Evolutionary conservation across 2,329 filamentous ascomycete species (phyloP).

Genomic region (Lachnellula suecica): DNA sequence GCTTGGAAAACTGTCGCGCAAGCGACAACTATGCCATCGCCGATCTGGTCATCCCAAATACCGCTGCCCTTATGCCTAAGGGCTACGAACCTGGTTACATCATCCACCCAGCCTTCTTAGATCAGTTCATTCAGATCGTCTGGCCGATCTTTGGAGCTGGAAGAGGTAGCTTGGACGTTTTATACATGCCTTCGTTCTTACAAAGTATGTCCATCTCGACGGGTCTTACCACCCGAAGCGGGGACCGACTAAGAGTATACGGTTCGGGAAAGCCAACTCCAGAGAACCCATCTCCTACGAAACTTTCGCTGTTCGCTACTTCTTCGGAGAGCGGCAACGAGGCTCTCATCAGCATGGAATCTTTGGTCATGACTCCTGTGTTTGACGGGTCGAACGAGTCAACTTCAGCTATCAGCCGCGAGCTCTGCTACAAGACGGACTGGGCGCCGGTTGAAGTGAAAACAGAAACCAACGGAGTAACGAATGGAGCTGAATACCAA

Average conservation of each 20-base stretch:
- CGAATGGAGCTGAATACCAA: too few species aligned
- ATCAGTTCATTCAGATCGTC: slow-evolving; percentile 44
- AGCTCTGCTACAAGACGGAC: slow-evolving; percentile 47
- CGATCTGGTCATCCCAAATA: slow-evolving; percentile 42
- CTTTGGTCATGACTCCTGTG: slow-evolving; percentile 42
- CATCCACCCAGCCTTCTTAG: slow-evolving; percentile 46
- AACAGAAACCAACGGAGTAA: not conserved
- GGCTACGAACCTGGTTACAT: slow-evolving; percentile 42
- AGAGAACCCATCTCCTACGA: slow-evolving; percentile 35
- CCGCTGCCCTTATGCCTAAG: slow-evolving; percentile 44
- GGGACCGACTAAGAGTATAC: slow-evolving; percentile 36
- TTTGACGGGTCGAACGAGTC: slow-evolving; percentile 34
- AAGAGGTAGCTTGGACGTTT: slow-evolving; percentile 31
- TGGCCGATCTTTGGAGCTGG: slow-evolving; percentile 38
- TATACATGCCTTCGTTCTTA: slow-evolving; percentile 45
- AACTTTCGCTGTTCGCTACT: slow-evolving; percentile 38
- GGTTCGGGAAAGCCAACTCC: slow-evolving; percentile 34
- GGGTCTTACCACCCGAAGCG: slow-evolving; percentile 31
- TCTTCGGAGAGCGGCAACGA: slow-evolving; percentile 27
- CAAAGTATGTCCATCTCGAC: slow-evolving; percentile 38
- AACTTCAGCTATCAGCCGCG: slow-evolving; percentile 30
- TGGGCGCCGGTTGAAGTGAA: slow-evolving; percentile 41
- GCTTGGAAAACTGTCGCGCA: slow-evolving; percentile 45
- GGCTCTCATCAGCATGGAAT: slow-evolving; percentile 36
- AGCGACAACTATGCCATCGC: slow-evolving; percentile 33